Conservation (phyloP, 2,329 filamentous ascomycete genomes). For the Ceratocystis alfenasii region DNA sequence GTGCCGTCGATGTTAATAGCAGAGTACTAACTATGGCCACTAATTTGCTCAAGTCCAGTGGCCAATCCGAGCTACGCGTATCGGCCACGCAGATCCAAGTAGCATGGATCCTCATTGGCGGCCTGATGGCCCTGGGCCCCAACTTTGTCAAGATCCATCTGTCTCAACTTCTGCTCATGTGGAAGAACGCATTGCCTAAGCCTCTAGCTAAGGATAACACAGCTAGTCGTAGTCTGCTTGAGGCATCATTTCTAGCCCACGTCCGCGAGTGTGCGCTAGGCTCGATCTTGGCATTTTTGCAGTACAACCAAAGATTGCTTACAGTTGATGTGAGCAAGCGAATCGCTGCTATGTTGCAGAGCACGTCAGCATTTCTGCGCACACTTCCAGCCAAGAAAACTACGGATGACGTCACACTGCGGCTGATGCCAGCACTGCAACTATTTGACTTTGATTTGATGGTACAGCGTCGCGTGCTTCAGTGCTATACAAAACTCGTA, state of each 20-base stretch:
- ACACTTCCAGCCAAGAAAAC: conserved; percentile 72
- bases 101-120: conserved; percentile 93
- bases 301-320: conserved; percentile 82
- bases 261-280: conserved; percentile 89
- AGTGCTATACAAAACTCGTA: conserved; percentile 87
- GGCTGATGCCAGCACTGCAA: conserved; percentile 73
- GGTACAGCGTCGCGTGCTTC: conserved; percentile 82
- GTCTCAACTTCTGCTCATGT: conserved; percentile 80
- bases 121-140: conserved; percentile 87
- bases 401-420: conserved; percentile 73
- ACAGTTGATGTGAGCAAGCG: conserved; percentile 90
- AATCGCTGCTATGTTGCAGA: conserved; percentile 87
- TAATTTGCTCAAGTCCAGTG: conserved; percentile 79
- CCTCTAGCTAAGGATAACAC: conserved; percentile 89
- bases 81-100: conserved; percentile 95
- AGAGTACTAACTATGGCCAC: conserved; percentile 84
- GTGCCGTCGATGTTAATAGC: conserved; percentile 90
- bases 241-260: conserved; percentile 86
- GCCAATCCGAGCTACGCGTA: conserved; percentile 77
- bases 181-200: conserved; percentile 95
- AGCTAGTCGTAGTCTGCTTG: conserved; percentile 67
- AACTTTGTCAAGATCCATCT: conserved; percentile 99
- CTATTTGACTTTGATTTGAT: conserved; percentile 83
- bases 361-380: conserved; percentile 80
- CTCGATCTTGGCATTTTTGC: conserved; percentile 80